Base-by-base conservation (phyloP, 768 basidiomycete genomes). In the Trichaptum fuscoviolaceum region DNA sequence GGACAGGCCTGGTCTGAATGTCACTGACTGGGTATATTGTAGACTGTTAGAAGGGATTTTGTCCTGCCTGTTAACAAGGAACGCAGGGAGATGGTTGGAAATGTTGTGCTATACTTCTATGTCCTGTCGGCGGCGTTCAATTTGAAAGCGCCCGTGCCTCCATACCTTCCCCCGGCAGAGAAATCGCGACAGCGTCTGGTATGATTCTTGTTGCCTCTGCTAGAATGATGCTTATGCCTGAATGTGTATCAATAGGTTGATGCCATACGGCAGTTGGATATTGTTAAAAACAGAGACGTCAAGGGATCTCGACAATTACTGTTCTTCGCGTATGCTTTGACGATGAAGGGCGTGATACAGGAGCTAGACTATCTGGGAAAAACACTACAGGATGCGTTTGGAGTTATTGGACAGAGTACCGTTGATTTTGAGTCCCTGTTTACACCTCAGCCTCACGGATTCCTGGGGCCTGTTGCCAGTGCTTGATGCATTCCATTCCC, bases 111-210 rank as follows among this genome's bases (percentile, higher is more conserved):
- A 10, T 94, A 89, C 74, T 91, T 95, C 74, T 91, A 93, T 0
- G 86, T 85, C 0, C 81, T 96, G 34, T 86, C 92, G 3, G 85
- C 91, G 1, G 89, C 90, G 0, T 92, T 96, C 75, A 81, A 87
- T 20, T 80, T 93, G 57, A 96, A 96, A 73, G 88, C 93, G 6
- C 97, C 97, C 1, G 80, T 99, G n/a, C 95, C 97, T 0, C 95
- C 97, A 0, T 98, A 95, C 75, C 84, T 99, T 0, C 97, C 97
- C 2, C 96, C 96, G 0, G 96, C 92, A 0, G 95, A 96, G 73
- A 84, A 88, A 69, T 85, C 94, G 0, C 85, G 96, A 63, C 84
- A 89, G 64, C 85, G 87, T 8, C 78, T 99, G 75, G 95, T 92
- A 73, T 62, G 84, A 66, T 7, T 30, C 26, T 5, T 15, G 12